These are phyloP conservation scores for Leccinum subgranulosum DNA, from an alignment of 768 basidiomycete genomes.

Conservation along the genomic window DNA sequence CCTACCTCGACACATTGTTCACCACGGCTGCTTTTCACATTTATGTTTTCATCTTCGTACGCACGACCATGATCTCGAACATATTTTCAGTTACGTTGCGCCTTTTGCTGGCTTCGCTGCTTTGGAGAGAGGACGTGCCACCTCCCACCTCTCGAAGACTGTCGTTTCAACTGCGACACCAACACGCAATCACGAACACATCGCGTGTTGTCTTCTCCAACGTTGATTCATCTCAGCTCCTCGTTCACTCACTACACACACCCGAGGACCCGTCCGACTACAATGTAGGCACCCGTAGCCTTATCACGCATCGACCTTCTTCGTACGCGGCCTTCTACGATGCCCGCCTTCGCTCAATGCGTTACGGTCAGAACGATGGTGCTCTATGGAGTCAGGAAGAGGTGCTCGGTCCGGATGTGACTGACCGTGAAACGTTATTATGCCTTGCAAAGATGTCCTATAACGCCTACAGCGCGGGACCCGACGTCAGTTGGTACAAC, in stretches of 20 bases:
- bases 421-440: conserved; percentile 66
- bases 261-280: conserved; percentile 35
- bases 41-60: neutral
- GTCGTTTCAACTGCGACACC: conserved; percentile 63
- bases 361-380: conserved; percentile 36
- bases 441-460: conserved; percentile 86
- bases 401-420: conserved; percentile 67
- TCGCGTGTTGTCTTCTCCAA: conserved; percentile 62
- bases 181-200: conserved; percentile 52
- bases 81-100: conserved; percentile 41
- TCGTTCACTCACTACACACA: conserved; percentile 23
- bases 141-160: conserved; percentile 36
- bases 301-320: conserved; percentile 45
- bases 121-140: conserved; percentile 34
- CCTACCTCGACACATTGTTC: neutral
- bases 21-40: neutral
- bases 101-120: conserved; percentile 38
- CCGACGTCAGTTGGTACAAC: conserved; percentile 67
- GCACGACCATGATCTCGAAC: conserved; percentile 17
- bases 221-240: conserved; percentile 33
- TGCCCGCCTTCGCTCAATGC: conserved; percentile 38
- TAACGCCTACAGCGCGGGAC: conserved; percentile 68
- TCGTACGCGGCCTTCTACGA: conserved; percentile 36
- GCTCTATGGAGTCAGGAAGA: conserved; percentile 65
- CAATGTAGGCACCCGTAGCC: conserved; percentile 37